Evolutionary conservation across 2,329 filamentous ascomycete species (phyloP).

Genomic region (Colletotrichum acutatum): DNA sequence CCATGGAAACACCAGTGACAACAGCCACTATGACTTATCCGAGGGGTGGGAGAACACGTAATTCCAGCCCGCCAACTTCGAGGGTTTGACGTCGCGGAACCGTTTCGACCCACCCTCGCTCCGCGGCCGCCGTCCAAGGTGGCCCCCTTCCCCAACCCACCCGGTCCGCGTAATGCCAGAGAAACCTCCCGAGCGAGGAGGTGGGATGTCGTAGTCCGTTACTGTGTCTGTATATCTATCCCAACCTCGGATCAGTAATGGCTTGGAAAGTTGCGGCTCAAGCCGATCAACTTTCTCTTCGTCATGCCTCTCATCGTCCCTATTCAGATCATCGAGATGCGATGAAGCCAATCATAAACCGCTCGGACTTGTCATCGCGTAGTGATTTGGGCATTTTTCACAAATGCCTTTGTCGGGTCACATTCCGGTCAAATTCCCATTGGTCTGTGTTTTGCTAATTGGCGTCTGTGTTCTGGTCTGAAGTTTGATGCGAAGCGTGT

Average conservation of each 20-base stretch:
- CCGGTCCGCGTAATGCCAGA: constrained; percentile 4
- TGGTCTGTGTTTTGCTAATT: background rate
- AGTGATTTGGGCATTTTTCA: too few species aligned
- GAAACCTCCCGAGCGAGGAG: background rate
- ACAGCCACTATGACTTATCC: background rate
- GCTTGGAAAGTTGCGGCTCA: constrained; percentile 7
- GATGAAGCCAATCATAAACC: background rate
- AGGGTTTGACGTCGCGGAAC: constrained; percentile 21
- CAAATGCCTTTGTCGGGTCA: background rate
- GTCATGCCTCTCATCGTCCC: background rate
- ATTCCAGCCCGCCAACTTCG: background rate
- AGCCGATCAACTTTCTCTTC: background rate
- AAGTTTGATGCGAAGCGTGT: background rate
- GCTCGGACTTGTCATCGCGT: background rate
- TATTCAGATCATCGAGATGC: background rate
- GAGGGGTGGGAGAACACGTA: background rate
- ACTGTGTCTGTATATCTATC: background rate
- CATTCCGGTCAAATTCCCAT: background rate
- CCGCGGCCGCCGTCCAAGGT: constrained; percentile 4
- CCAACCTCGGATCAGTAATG: background rate
- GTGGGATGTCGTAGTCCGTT: background rate
- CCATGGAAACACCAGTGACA: too few species aligned
- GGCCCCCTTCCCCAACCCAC: background rate
- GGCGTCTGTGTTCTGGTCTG: background rate
- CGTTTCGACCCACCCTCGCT: constrained; percentile 28